Conservation (phyloP, 106 monocot species). For the Apostasia ramifera region DNA sequence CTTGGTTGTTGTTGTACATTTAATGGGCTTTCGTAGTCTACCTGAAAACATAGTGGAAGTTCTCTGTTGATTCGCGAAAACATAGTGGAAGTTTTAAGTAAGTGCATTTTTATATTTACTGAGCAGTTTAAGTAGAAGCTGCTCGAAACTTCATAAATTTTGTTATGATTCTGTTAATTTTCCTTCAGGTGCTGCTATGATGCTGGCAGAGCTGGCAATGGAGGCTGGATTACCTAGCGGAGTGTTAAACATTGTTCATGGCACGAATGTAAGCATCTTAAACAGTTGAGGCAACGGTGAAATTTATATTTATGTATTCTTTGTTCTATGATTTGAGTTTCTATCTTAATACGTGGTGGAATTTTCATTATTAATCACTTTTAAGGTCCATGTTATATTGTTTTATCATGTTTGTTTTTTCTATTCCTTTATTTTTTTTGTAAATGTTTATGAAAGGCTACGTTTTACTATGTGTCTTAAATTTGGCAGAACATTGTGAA, state of each 20-base stretch:
- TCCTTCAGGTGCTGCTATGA: constrained; percentile 86
- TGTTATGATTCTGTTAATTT: constrained; percentile 3
- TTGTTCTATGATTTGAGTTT: too few species aligned
- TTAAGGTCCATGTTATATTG: neutral
- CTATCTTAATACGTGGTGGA: too few species aligned
- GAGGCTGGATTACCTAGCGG: constrained; percentile 95
- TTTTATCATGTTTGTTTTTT: neutral
- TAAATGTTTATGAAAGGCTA: neutral
- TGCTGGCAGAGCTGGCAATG: constrained; percentile 92
- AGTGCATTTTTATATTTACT: too few species aligned
- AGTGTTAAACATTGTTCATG: constrained; percentile 92
- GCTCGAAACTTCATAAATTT: neutral
- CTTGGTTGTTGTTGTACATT: too few species aligned
- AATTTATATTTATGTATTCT: too few species aligned
- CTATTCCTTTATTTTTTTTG: neutral
- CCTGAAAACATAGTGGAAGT: too few species aligned
- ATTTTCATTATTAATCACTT: too few species aligned
- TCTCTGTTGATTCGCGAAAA: too few species aligned
- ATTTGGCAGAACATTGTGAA: constrained; percentile 76
- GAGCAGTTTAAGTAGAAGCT: too few species aligned
- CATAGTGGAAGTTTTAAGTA: too few species aligned
- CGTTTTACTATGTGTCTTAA: neutral
- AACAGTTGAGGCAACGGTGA: too few species aligned
- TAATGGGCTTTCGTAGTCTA: too few species aligned
- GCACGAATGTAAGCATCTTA: constrained; percentile 64